Evolutionary conservation across 225 moss, liverwort and hornwort species (phyloP).

Genomic region (Pseudoscleropodium purum): DNA sequence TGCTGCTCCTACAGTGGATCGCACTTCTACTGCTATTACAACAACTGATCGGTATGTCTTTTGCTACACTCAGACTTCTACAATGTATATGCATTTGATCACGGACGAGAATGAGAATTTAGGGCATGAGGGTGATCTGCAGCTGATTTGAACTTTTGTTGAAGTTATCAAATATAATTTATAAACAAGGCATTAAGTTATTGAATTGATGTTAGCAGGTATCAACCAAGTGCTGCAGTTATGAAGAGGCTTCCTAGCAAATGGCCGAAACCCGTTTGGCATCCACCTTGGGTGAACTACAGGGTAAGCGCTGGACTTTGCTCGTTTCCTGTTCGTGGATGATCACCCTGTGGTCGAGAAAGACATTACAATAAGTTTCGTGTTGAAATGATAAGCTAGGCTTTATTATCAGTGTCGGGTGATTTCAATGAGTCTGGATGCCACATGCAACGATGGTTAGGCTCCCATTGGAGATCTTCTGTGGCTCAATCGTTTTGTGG

Average conservation of each 20-base stretch:
- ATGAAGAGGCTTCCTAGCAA: slow-evolving; percentile 97
- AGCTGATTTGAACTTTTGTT: neutral
- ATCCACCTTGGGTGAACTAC: slow-evolving; percentile 97
- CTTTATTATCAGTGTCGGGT: neutral
- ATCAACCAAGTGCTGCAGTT: slow-evolving; percentile 87
- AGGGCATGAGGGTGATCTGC: neutral
- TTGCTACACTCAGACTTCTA: neutral
- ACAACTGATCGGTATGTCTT: slow-evolving; percentile 46
- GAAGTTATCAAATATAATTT: neutral
- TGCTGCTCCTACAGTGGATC: slow-evolving; percentile 39
- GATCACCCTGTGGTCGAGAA: neutral
- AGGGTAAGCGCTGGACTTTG: slow-evolving; percentile 40
- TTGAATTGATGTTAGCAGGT: slow-evolving; percentile 21
- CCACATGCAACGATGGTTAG: neutral
- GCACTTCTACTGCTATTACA: slow-evolving; percentile 35
- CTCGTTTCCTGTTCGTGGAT: neutral
- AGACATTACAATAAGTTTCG: neutral
- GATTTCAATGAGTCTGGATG: neutral
- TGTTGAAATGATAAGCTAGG: neutral
- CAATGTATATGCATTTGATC: neutral
- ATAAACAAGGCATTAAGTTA: neutral
- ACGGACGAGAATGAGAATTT: neutral
- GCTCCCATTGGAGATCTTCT: neutral
- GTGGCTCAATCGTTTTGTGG: neutral
- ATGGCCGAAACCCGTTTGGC: slow-evolving; percentile 99